Percentiles rank a stretch among this genome's conserved stretches.
Evolutionary conservation across 176 grass and related monocot species (phyloP).

Genomic region (Sorghum bicolor): Sorghum_bicolor_NCBIv3 NC_012871.2:63535501-63536000

Average conservation of each 20-base stretch:
- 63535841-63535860: neutral
- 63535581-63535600: neutral
- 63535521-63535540: constrained; percentile 45
- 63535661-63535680: constrained; percentile 12
- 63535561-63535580: neutral
- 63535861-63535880: neutral
- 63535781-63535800: neutral
- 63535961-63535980: constrained; percentile 13
- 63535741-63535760: constrained; percentile 97
- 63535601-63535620: neutral
- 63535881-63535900: neutral
- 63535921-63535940: constrained; percentile 8
- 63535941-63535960: constrained; percentile 4
- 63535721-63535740: constrained; percentile 97
- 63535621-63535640: neutral
- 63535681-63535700: constrained; percentile 42
- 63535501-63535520: constrained; percentile 73
- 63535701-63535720: constrained; percentile 75
- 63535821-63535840: neutral
- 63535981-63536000: constrained; percentile 32
- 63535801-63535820: neutral
- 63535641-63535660: constrained; percentile 3
- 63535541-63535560: neutral
- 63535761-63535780: constrained; percentile 42
- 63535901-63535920: neutral